A percentile compares a stretch with the other conserved stretches of the same genome.
phyloP scores from a whole-genome alignment of 106 monocot species.

The Triglochin maritima region DNA sequence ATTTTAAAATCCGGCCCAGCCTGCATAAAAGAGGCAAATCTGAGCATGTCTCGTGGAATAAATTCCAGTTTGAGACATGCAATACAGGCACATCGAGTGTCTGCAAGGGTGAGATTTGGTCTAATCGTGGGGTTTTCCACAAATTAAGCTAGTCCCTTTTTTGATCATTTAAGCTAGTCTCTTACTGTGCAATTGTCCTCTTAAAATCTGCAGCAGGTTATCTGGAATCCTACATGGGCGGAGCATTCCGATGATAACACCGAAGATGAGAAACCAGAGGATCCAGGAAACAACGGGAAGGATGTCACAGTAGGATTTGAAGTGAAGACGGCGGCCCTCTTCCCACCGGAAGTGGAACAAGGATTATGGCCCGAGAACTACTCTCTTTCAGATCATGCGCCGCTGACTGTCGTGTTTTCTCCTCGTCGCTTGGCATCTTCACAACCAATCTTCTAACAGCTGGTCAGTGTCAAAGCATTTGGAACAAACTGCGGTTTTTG shows the following conservation, averaged over 20 bases:
- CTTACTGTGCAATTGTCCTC: neutral
- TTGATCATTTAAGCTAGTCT: neutral
- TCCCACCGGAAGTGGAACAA: conserved; percentile 87
- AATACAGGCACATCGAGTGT: neutral
- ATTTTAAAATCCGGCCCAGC: neutral
- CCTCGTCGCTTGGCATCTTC: conserved; percentile 48
- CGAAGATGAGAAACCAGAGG: conserved; percentile 7
- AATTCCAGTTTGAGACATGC: conserved; percentile 8
- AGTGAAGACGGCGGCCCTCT: conserved; percentile 80
- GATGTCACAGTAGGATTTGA: conserved; percentile 42
- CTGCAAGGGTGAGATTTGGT: conserved; percentile 5
- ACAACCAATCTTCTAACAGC: conserved; percentile 24
- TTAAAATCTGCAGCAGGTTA: conserved; percentile 23
- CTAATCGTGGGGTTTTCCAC: neutral
- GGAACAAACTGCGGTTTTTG: neutral
- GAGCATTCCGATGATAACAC: conserved; percentile 12
- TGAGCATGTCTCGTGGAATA: conserved; percentile 7
- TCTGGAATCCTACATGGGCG: conserved; percentile 45
- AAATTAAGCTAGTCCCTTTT: neutral
- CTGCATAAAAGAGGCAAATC: neutral
- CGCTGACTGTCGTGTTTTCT: conserved; percentile 88
- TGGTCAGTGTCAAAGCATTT: neutral
- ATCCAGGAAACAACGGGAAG: conserved; percentile 9
- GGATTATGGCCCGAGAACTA: conserved; percentile 94
- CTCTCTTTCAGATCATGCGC: conserved; percentile 96